Evolutionary conservation across 306 rosid species (phyloP), one percentile per base, ranked within the genome.

Genomic region (Sechiopsis laciniata): DNA sequence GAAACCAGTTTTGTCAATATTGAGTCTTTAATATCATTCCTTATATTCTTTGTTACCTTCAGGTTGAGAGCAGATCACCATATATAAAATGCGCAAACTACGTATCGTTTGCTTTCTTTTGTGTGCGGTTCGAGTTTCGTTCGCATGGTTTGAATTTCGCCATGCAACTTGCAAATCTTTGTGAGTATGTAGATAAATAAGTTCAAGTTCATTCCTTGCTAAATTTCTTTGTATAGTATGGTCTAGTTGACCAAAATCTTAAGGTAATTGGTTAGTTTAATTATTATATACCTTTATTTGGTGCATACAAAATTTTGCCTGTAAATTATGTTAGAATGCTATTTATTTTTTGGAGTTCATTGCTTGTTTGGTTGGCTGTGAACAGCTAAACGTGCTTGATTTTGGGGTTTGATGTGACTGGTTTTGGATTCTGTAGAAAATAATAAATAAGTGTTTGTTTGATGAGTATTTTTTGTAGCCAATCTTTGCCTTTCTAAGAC

Each of bases 1-100:
- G 58, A 77, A 79, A 46, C 77, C 74, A 77, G 76, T 78, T 72
- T 82, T 54, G 74, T 63, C 24, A 71, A 45, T 71, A 53, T 52
- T 37, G 45, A 37, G 7, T 37, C 45, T 68, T 45, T 40, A 15
- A 53, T 59, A 60, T 45, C 56, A 68, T 68, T 48, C 56, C 20
- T 74, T 55, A 55, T 37, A 37, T 37, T 37, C 45, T 37, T 37
- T 37, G 45, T 37, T 37, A 37, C 45, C 45, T 37, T 37, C 45
- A 37, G 45, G 45, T 37, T 37, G 45, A 37, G 45, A 37, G 45
- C 45, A 37, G 45, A 17, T 32, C 37, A 32, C 10, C 3, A 59
- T 12, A 68, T 7, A 48, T 21, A 48, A 48, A 48, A 68, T 8
- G 16, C 40, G 73, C 56, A 48, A 68, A 46, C 24, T 20, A 20